Evolutionary conservation across 495 filamentous ascomycete species (phyloP).

Genomic region (Ramalina intermedia): DNA sequence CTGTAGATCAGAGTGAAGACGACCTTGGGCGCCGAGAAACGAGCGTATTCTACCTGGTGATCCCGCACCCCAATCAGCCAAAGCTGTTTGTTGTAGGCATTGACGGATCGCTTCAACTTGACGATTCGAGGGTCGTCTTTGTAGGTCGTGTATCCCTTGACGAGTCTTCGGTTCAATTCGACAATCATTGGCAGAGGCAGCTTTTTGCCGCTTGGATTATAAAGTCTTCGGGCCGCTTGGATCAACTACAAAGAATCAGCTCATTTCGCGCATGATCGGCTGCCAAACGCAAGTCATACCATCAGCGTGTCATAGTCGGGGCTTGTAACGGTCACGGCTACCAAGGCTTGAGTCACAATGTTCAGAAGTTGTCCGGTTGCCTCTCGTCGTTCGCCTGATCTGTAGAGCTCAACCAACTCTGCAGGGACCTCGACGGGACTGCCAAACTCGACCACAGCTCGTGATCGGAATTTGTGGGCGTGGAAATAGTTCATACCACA

Average conservation of each 20-base stretch:
- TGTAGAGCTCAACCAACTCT: constrained; percentile 77
- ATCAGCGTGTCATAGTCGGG: constrained; percentile 97
- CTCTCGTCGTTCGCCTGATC: constrained; percentile 63
- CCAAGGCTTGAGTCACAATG: constrained; percentile 69
- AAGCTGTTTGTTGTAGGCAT: constrained; percentile 78
- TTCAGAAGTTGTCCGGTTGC: constrained; percentile 72
- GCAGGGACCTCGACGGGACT: constrained; percentile 66
- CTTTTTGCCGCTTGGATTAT: constrained; percentile 89
- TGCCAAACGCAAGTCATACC: constrained; percentile 29
- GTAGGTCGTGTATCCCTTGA: constrained; percentile 83
- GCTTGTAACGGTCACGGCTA: constrained; percentile 79
- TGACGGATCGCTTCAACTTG: constrained; percentile 61
- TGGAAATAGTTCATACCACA: constrained; percentile 99
- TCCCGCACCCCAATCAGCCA: constrained; percentile 76
- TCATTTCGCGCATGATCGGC: background rate
- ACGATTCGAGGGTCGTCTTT: constrained; percentile 82
- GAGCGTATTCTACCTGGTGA: constrained; percentile 90
- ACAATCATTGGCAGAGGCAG: constrained; percentile 87
- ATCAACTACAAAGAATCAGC: constrained; percentile 45
- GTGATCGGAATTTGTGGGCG: constrained; percentile 93
- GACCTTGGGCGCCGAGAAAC: constrained; percentile 60
- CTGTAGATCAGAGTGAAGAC: constrained; percentile 68
- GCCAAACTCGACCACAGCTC: constrained; percentile 94
- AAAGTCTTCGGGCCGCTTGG: constrained; percentile 85
- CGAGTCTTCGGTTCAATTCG: constrained; percentile 85